Percentiles rank a stretch among this genome's conserved stretches.
Conservation (phyloP, 306 rosid genomes). For the Casuarina cunninghamiana region DNA sequence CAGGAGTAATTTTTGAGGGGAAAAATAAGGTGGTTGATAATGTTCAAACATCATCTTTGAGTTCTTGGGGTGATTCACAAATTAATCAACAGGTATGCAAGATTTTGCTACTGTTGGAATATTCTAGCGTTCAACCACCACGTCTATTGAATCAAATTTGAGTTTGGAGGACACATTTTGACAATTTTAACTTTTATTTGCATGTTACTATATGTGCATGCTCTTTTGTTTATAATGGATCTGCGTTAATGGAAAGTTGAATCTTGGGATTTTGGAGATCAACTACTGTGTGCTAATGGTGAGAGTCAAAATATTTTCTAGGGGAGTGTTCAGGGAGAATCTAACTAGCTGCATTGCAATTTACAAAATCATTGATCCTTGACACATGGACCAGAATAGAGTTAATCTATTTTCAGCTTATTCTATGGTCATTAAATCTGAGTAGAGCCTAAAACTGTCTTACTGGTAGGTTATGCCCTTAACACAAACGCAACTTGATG, state of each 20-base stretch:
- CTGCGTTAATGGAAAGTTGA: not conserved
- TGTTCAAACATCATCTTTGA: conserved; percentile 68
- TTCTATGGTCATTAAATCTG: conserved; percentile 6
- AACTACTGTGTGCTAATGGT: not conserved
- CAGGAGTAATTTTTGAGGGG: conserved; percentile 55
- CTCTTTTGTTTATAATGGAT: not conserved
- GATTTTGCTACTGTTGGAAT: conserved; percentile 2
- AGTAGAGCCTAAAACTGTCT: conserved; percentile 24
- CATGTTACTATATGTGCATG: not conserved
- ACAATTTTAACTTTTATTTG: not conserved
- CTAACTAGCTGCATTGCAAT: no score
- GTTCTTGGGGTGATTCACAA: conserved; percentile 68
- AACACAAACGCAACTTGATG: conserved; percentile 92
- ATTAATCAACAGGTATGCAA: conserved; percentile 77
- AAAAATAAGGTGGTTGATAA: conserved; percentile 65
- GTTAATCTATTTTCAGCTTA: not conserved
- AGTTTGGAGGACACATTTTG: not conserved
- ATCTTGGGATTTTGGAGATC: not conserved
- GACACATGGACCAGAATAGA: not conserved
- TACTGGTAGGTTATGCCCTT: conserved; percentile 75
- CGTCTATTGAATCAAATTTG: not conserved
- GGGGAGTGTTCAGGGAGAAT: no score
- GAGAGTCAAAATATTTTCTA: not conserved
- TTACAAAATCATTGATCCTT: not conserved
- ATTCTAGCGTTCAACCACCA: not conserved